Base-by-base conservation (phyloP, 2,329 filamentous ascomycete species). In the Diaporthe sp. region DNA sequence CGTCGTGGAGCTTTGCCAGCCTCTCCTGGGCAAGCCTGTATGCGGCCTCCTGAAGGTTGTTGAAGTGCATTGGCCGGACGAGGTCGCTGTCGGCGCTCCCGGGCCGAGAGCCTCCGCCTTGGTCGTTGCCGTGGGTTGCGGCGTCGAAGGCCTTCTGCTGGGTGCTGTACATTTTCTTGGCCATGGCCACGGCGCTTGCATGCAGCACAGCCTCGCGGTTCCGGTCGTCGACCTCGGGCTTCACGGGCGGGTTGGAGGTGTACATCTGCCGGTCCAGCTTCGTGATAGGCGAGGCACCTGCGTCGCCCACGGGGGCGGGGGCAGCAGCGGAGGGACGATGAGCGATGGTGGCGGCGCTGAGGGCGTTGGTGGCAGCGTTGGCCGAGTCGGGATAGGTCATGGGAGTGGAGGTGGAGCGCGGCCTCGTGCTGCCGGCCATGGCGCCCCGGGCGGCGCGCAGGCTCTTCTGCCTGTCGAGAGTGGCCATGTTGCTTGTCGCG, bases 131-230 rank as follows among this genome's bases (percentile, higher is more conserved):
- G 71, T 86, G 86, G 76, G 88, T 86, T 9, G 86, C 84, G 76
- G 88, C 86, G 9, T 92, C 89, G 1, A 90, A 86, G 76, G 88
- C 89, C 76, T 89, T 90, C 77, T 94, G 91, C 79, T 95, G 92
- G 47, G 91, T 87, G 15, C 87, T 90, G 81, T 95, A 98, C 92
- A 98, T 96, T 79, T 93, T 91, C 84, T 93, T 94, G 9, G 96
- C 95, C 95, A 98, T 98, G 15, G 94, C 94, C 4, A 98, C 87
- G 3, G 96, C 95, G 28, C 95, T 96, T 42, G 95, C 94, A 78
- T 93, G 93, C 3, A 98, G 86, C 6, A 92, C 91, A 78, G 95
- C 93, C 60, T 92, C 90, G 75, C 90, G 91, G 77, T 90, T 92
- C 82, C 92, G 90, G 80, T 98, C 95, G 55, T 97, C 93, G 0